Evolutionary conservation across 1,139 yeast species (phyloP).

Genomic region (Yamadazyma songkhlaensis): DNA sequence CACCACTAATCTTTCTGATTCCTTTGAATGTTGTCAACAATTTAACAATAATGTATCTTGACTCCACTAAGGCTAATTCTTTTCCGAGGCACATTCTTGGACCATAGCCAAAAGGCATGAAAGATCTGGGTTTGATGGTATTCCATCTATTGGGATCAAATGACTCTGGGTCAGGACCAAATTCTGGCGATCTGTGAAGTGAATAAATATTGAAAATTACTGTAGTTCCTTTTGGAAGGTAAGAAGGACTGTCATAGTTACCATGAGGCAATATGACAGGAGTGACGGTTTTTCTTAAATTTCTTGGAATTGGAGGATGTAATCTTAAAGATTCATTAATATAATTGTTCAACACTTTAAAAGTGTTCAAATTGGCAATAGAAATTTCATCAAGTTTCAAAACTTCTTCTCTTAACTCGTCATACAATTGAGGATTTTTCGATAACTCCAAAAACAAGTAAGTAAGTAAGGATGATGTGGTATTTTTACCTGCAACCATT

Average conservation of each 20-base stretch:
- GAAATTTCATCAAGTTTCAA: slow-evolving; percentile 6
- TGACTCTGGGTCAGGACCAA: slow-evolving; percentile 44
- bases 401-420: slow-evolving; percentile 30
- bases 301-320: slow-evolving; percentile 51
- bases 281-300: slow-evolving; percentile 38
- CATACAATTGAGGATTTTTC: slow-evolving; percentile 32
- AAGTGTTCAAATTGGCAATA: slow-evolving; percentile 37
- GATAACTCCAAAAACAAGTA: slow-evolving; percentile 40
- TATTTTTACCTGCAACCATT: slow-evolving; percentile 50
- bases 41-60: slow-evolving; percentile 25
- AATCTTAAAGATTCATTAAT: slow-evolving; percentile 48
- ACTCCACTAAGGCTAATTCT: slow-evolving; percentile 47
- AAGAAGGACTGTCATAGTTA: slow-evolving; percentile 47
- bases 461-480: slow-evolving; percentile 48
- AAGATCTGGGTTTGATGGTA: slow-evolving; percentile 26
- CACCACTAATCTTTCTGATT: neutral
- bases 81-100: slow-evolving; percentile 45
- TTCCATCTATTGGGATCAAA: slow-evolving; percentile 54
- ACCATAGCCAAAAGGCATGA: slow-evolving; percentile 44
- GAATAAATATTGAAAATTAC: slow-evolving; percentile 37
- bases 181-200: slow-evolving; percentile 38
- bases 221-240: slow-evolving; percentile 39
- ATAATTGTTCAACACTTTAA: slow-evolving; percentile 30
- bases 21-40: neutral
- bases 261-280: slow-evolving; percentile 51